Percentiles rank a stretch among this genome's conserved stretches.
phyloP scores from a whole-genome alignment of 2,329 filamentous ascomycete species.

The Penicillium sp. region DNA sequence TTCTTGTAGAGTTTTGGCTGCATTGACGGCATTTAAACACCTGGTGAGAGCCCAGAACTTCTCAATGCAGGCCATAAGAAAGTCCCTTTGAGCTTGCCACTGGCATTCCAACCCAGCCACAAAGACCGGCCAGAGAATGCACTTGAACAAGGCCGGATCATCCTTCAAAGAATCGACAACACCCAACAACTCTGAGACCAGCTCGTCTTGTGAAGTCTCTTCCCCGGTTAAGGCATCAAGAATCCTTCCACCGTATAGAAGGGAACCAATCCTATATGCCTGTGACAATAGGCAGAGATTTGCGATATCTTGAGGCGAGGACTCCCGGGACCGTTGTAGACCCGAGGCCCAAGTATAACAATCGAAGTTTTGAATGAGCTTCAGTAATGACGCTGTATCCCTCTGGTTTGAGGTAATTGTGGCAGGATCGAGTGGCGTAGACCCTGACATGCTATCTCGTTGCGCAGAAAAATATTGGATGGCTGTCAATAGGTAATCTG shows the following conservation, averaged over 20 bases:
- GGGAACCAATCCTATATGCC: constrained; percentile 30
- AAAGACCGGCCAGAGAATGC: constrained; percentile 37
- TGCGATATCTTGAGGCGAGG: constrained; percentile 13
- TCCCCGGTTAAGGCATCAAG: constrained; percentile 24
- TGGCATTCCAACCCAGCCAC: constrained; percentile 34
- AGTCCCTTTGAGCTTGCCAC: constrained; percentile 21
- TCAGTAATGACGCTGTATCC: constrained; percentile 16
- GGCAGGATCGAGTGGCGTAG: neutral
- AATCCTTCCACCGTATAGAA: constrained; percentile 34
- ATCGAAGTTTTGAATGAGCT: constrained; percentile 26
- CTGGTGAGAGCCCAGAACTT: constrained; percentile 31
- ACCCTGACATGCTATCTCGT: constrained; percentile 23
- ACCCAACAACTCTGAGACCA: constrained; percentile 27
- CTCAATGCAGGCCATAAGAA: constrained; percentile 26
- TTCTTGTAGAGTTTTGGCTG: constrained; percentile 27
- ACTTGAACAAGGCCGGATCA: constrained; percentile 31
- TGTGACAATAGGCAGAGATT: constrained; percentile 29
- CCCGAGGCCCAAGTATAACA: constrained; percentile 27
- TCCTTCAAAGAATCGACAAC: constrained; percentile 25
- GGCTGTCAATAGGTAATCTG: constrained; percentile 31
- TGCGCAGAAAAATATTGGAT: constrained; percentile 29
- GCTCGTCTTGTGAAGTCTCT: constrained; percentile 14
- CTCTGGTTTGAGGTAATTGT: constrained; percentile 8
- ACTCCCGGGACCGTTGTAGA: constrained; percentile 14
- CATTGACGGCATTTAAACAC: constrained; percentile 36